A percentile compares a stretch with the other conserved stretches of the same genome.
These are phyloP conservation scores for Exidia glandulosa DNA, from an alignment of 768 basidiomycete species.

Conservation along the genomic window DNA sequence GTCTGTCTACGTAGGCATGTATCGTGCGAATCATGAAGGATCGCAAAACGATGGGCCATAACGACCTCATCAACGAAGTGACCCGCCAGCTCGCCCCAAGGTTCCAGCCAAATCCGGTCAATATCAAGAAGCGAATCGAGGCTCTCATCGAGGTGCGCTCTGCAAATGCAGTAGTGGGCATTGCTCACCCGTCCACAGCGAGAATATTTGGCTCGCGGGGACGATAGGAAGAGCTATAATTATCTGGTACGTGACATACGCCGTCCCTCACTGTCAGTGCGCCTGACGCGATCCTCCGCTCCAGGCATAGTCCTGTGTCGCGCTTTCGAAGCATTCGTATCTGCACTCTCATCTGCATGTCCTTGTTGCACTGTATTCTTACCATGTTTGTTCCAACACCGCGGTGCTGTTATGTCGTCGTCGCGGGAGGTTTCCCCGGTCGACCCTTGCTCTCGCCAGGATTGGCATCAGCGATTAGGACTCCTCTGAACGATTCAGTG, in stretches of 20 bases:
- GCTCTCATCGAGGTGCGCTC: conserved; percentile 75
- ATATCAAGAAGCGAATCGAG: conserved; percentile 92
- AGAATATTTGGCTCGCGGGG: conserved; percentile 88
- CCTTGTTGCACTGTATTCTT: not conserved
- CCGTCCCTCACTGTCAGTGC: not conserved
- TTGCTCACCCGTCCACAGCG: conserved; percentile 35
- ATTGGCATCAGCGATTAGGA: too few species aligned
- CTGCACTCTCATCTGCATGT: not conserved
- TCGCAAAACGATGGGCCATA: conserved; percentile 79
- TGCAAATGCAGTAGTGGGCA: not conserved
- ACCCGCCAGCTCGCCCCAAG: conserved; percentile 73
- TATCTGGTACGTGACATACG: conserved; percentile 40
- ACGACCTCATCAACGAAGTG: conserved; percentile 82
- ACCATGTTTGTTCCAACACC: not conserved
- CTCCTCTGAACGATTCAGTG: not conserved
- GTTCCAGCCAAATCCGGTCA: conserved; percentile 75
- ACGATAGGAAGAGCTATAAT: conserved; percentile 80
- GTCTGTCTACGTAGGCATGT: conserved; percentile 54
- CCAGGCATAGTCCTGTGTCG: not conserved
- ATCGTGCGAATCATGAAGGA: conserved; percentile 98
- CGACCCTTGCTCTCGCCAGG: not conserved
- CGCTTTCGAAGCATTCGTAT: not conserved
- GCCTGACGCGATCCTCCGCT: not conserved
- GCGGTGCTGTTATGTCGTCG: not conserved
- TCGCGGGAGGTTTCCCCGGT: not conserved